Conservation (phyloP, 2,329 filamentous ascomycete species). For the Sordariomycetes sp. region DNA sequence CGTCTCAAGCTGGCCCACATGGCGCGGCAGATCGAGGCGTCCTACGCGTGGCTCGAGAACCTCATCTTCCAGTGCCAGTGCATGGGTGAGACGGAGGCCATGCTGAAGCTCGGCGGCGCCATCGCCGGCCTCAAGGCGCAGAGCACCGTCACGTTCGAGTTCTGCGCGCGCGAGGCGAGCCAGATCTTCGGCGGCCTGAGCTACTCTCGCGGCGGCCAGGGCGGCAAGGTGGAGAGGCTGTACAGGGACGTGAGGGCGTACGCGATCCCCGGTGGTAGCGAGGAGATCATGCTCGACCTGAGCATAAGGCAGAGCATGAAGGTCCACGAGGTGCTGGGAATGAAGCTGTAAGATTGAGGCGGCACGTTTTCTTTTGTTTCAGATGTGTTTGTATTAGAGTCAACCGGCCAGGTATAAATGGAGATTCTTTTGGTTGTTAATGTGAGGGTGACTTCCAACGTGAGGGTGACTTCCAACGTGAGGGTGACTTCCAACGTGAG, state of each 20-base stretch:
- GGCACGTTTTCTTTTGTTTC: not conserved
- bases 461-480: no score
- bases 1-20: constrained; percentile 96
- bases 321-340: constrained; percentile 83
- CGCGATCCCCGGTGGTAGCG: constrained; percentile 87
- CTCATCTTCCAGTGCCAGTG: constrained; percentile 84
- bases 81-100: constrained; percentile 92
- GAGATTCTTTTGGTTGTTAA: no score
- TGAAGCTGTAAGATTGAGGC: constrained; percentile 64
- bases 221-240: constrained; percentile 86
- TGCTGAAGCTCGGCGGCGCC: constrained; percentile 88
- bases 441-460: no score
- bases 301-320: constrained; percentile 84
- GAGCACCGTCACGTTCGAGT: constrained; percentile 89
- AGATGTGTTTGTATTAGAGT: not conserved
- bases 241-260: constrained; percentile 95
- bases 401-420: not conserved
- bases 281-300: constrained; percentile 98
- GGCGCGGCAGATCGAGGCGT: constrained; percentile 94
- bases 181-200: constrained; percentile 96
- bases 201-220: constrained; percentile 88
- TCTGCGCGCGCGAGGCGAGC: constrained; percentile 89
- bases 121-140: constrained; percentile 94
- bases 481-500: no score
- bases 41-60: constrained; percentile 95